Evolutionary conservation across 495 filamentous ascomycete species (phyloP).

Genomic region (Viridothelium virens): DNA sequence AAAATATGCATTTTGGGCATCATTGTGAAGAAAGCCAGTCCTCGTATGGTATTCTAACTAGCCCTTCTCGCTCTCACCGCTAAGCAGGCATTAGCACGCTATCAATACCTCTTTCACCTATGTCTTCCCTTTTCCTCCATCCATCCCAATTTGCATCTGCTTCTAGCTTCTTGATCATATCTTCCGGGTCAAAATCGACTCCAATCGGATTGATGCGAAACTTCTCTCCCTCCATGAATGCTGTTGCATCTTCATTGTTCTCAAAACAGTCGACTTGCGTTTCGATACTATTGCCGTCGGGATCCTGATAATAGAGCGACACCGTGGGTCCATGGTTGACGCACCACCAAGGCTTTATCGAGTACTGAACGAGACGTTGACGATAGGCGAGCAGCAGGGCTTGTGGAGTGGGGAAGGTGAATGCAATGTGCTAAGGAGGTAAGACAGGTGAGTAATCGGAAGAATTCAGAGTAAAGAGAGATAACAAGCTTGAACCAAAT

Average conservation of each 20-base stretch:
- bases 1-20: too few species aligned
- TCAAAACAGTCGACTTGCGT: slow-evolving; percentile 42
- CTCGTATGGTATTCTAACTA: not conserved
- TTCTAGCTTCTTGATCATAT: slow-evolving; percentile 31
- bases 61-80: not conserved
- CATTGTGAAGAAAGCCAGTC: too few species aligned
- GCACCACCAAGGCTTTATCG: slow-evolving; percentile 39
- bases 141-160: slow-evolving; percentile 29
- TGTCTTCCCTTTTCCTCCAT: slow-evolving; percentile 32
- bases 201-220: slow-evolving; percentile 34
- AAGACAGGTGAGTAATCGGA: not conserved
- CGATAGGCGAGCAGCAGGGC: slow-evolving; percentile 30
- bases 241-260: slow-evolving; percentile 33
- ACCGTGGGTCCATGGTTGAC: slow-evolving; percentile 43
- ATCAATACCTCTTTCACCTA: slow-evolving; percentile 21
- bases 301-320: slow-evolving; percentile 41
- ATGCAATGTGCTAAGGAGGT: slow-evolving; percentile 25
- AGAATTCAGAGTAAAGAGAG: not conserved
- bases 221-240: slow-evolving; percentile 28
- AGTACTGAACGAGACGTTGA: slow-evolving; percentile 27
- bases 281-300: slow-evolving; percentile 44
- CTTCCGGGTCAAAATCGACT: slow-evolving; percentile 36
- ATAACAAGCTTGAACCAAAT: too few species aligned
- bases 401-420: slow-evolving; percentile 17
- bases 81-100: not conserved